Percentiles rank a stretch among this genome's conserved stretches.
These are phyloP conservation scores for Phanerochaete sordida DNA, from an alignment of 768 basidiomycete species.

Conservation along the genomic window DNA sequence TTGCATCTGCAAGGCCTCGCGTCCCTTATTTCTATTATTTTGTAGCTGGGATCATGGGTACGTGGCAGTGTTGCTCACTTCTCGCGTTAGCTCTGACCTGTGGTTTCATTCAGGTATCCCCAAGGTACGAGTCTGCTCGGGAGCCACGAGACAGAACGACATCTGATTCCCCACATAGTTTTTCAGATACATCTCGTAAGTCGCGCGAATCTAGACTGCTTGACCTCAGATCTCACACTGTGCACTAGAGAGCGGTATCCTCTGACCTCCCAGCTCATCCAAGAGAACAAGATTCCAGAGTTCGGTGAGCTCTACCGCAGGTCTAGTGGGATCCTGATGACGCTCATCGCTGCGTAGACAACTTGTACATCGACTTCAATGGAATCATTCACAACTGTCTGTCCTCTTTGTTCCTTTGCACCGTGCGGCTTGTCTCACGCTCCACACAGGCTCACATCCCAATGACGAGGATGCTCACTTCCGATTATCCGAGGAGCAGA, in stretches of 20 bases:
- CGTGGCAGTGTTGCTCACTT: neutral
- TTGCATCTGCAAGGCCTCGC: conserved; percentile 4
- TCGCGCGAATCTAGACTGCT: conserved; percentile 5
- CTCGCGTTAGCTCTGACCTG: neutral
- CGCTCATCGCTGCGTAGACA: conserved; percentile 47
- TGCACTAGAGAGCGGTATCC: conserved; percentile 87
- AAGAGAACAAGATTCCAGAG: conserved; percentile 98
- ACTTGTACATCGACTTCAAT: conserved; percentile 93
- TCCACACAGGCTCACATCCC: conserved; percentile 76
- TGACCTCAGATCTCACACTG: neutral
- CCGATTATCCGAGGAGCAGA: conserved; percentile 93
- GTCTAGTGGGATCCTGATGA: neutral
- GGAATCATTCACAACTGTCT: conserved; percentile 84
- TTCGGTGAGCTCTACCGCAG: conserved; percentile 58
- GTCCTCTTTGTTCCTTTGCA: conserved; percentile 3
- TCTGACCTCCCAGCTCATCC: conserved; percentile 94
- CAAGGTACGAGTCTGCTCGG: conserved; percentile 33
- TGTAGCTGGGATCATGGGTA: neutral
- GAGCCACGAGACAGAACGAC: neutral
- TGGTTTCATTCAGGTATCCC: conserved; percentile 37
- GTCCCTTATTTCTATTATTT: neutral
- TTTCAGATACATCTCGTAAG: conserved; percentile 94
- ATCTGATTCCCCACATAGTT: conserved; percentile 50
- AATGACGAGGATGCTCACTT: conserved; percentile 96
- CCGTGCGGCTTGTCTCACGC: neutral